These are phyloP conservation scores for Mrakiaceae sp. DNA, from an alignment of 1,284 basidiomycete genomes.

Conservation along the genomic window DNA sequence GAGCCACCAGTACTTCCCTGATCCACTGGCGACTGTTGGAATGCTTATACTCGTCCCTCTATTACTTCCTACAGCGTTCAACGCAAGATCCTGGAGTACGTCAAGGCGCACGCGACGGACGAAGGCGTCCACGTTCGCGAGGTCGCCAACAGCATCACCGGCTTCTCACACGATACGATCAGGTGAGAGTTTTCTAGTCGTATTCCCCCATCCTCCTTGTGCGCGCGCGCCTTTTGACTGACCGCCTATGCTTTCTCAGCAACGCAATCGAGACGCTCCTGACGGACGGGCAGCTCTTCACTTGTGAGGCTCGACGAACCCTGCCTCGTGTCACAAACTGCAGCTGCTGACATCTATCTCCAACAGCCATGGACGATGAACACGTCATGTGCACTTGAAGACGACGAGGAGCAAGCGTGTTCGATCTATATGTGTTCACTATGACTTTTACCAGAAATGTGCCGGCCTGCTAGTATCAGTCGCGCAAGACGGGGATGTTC, in stretches of 20 bases:
- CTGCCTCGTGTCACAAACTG: neutral
- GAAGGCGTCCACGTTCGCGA: slow-evolving; percentile 53
- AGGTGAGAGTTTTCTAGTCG: slow-evolving; percentile 32
- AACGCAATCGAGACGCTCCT: slow-evolving; percentile 56
- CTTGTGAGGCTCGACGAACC: slow-evolving; percentile 18
- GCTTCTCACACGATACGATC: slow-evolving; percentile 26
- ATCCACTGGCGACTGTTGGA: neutral
- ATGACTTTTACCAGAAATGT: no score
- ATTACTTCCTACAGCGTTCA: slow-evolving; percentile 46
- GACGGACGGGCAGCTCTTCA: slow-evolving; percentile 51
- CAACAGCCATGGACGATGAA: slow-evolving; percentile 10
- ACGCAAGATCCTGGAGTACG: slow-evolving; percentile 51
- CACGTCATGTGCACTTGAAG: slow-evolving; percentile 8
- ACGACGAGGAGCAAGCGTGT: neutral
- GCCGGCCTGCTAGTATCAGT: no score
- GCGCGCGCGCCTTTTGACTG: slow-evolving; percentile 7
- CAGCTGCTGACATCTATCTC: no score
- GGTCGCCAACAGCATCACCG: slow-evolving; percentile 39
- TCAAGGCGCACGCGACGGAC: slow-evolving; percentile 36
- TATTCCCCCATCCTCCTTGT: neutral
- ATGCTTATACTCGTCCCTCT: neutral
- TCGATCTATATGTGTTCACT: no score
- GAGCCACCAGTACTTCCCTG: neutral
- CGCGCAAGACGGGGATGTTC: no score
- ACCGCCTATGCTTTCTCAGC: slow-evolving; percentile 30